Evolutionary conservation across 305 asterid genomes (phyloP).

Genomic region (Plantago coronopus): DNA sequence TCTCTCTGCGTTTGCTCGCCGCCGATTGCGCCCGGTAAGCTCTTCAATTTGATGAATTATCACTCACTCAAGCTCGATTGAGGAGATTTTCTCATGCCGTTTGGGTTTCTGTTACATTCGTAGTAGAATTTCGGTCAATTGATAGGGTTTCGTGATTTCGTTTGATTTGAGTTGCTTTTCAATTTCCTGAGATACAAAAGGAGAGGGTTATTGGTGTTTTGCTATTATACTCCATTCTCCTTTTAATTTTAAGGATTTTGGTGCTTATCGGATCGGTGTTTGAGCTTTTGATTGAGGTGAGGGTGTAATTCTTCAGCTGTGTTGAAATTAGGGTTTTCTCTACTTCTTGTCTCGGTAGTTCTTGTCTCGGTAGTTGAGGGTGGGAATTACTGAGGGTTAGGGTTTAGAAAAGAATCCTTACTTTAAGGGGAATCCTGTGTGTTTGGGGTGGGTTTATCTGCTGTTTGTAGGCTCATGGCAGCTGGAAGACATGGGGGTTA

Average conservation of each 20-base stretch:
- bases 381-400: constrained; percentile 28
- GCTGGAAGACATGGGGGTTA: constrained; percentile 72
- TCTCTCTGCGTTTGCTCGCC: constrained; percentile 20
- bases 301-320: background rate
- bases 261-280: constrained; percentile 30
- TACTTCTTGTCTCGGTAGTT: background rate
- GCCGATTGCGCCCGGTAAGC: constrained; percentile 30
- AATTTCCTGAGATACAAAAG: background rate
- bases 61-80: constrained; percentile 21
- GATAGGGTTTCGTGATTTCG: constrained; percentile 16
- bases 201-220: constrained; percentile 9
- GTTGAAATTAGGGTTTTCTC: constrained; percentile 7
- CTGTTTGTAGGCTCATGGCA: constrained; percentile 41
- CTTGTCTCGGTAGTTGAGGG: background rate
- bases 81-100: constrained; percentile 1
- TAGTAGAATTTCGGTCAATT: constrained; percentile 15
- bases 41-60: constrained; percentile 16
- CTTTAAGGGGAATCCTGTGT: constrained; percentile 15
- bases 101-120: constrained; percentile 27
- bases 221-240: background rate
- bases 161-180: constrained; percentile 2
- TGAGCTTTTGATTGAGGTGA: background rate
- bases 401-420: constrained; percentile 25
- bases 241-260: constrained; percentile 18
- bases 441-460: constrained; percentile 26